These are phyloP conservation scores for Zygosaccharomyces sapae DNA, from an alignment of 1,139 yeast genomes.

Conservation along the genomic window DNA sequence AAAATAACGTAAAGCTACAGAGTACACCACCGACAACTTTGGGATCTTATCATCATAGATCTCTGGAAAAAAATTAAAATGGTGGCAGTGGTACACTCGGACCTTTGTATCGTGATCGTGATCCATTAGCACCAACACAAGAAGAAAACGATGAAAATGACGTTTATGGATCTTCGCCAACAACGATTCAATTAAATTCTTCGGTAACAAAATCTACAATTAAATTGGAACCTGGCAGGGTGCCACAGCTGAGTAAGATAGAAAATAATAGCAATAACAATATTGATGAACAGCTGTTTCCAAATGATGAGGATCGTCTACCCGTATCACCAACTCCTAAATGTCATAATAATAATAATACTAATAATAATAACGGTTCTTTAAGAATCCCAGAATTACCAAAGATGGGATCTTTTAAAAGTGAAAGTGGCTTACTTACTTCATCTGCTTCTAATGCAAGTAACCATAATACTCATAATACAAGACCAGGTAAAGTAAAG, in stretches of 20 bases:
- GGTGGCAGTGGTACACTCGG: background rate
- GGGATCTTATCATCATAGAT: constrained; percentile 3
- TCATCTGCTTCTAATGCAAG: constrained; percentile 16
- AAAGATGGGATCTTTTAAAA: constrained; percentile 36
- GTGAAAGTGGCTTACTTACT: constrained; percentile 19
- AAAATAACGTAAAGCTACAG: constrained; percentile 20
- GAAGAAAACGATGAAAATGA: constrained; percentile 16
- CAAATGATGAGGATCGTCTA: constrained; percentile 20
- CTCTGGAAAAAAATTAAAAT: background rate
- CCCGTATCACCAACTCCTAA: constrained; percentile 36
- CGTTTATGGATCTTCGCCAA: constrained; percentile 35
- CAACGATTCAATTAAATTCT: constrained; percentile 36
- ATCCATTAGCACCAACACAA: constrained; percentile 1
- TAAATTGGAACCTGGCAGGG: constrained; percentile 17
- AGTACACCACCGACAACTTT: constrained; percentile 15
- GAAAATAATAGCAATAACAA: constrained; percentile 16
- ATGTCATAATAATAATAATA: constrained; percentile 9
- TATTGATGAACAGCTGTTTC: constrained; percentile 25
- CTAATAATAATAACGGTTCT: constrained; percentile 12
- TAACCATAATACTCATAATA: constrained; percentile 1
- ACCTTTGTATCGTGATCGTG: constrained; percentile 2
- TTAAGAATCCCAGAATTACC: constrained; percentile 35
- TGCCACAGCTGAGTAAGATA: constrained; percentile 19
- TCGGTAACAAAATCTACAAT: constrained; percentile 33
- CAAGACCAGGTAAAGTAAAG: constrained; percentile 18